phyloP scores from a whole-genome alignment of 345 rosid genomes.

The Aquilaria malaccensis region DNA sequence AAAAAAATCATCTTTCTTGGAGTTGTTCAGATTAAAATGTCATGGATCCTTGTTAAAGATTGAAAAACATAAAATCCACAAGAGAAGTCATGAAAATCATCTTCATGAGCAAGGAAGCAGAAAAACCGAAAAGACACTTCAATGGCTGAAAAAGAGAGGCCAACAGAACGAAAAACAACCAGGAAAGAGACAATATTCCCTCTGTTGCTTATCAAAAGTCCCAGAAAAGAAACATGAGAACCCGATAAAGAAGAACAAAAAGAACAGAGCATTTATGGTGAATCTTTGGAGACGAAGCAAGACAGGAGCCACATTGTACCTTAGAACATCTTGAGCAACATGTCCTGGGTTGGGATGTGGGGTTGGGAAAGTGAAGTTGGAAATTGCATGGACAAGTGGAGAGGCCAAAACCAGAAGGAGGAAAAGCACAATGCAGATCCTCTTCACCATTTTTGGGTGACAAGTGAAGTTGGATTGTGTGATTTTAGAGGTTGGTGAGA shows the following conservation, averaged over 20 bases:
- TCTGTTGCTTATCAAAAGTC: neutral
- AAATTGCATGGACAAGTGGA: slow-evolving; percentile 31
- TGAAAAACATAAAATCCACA: neutral
- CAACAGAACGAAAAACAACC: too few relatives aligned
- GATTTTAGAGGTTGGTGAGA: too few relatives aligned
- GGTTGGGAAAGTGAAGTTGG: slow-evolving; percentile 46
- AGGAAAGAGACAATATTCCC: too few relatives aligned
- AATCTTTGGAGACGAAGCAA: slow-evolving; percentile 1
- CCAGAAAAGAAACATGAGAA: neutral
- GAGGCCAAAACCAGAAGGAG: slow-evolving; percentile 33
- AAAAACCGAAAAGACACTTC: neutral
- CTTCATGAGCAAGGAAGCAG: neutral
- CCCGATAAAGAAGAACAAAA: neutral
- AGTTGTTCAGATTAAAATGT: neutral
- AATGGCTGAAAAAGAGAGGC: neutral
- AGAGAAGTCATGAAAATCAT: too few relatives aligned
- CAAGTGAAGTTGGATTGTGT: too few relatives aligned
- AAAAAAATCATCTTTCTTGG: neutral
- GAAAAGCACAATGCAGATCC: slow-evolving; percentile 45
- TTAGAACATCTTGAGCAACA: slow-evolving; percentile 72
- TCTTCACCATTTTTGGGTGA: slow-evolving; percentile 20
- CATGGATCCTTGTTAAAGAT: neutral
- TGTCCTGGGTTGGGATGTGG: slow-evolving; percentile 75
- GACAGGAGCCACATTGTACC: slow-evolving; percentile 31
- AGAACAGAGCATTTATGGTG: slow-evolving; percentile 4